Conservation (phyloP, 2,329 filamentous ascomycete species). For the Arthrobotrys megalospora region DNA sequence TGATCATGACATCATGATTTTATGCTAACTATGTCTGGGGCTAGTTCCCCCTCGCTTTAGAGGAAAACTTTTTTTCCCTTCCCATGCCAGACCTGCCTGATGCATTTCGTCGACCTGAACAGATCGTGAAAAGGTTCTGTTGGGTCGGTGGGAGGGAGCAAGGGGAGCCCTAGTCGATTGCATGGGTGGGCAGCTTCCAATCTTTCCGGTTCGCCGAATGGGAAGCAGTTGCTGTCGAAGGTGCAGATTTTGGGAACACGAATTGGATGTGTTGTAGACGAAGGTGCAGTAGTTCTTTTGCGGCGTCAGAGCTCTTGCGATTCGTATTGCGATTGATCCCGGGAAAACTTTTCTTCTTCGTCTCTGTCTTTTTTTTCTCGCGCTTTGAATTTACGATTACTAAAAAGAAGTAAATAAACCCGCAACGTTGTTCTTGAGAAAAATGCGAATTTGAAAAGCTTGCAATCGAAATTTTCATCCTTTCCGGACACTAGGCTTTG, state of each 20-base stretch:
- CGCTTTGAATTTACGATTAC: constrained; percentile 16
- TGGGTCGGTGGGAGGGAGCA: constrained; percentile 13
- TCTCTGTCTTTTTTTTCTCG: neutral
- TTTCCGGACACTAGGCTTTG: neutral
- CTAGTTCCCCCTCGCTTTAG: neutral
- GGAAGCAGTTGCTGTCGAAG: constrained; percentile 35
- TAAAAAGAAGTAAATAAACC: neutral
- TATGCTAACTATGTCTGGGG: neutral
- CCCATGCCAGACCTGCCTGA: constrained; percentile 27
- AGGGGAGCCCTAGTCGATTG: constrained; percentile 16
- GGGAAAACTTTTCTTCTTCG: neutral
- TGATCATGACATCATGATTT: constrained; percentile 40
- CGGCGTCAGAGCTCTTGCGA: constrained; percentile 7
- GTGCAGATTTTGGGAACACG: constrained; percentile 31
- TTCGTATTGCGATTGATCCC: constrained; percentile 22
- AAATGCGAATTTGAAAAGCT: neutral
- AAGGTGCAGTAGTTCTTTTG: constrained; percentile 23
- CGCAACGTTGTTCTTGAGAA: neutral
- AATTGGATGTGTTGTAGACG: constrained; percentile 33
- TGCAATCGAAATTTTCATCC: neutral
- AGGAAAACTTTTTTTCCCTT: constrained; percentile 2
- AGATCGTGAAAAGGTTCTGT: constrained; percentile 22
- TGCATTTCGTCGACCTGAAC: constrained; percentile 7
- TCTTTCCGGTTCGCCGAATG: constrained; percentile 58
- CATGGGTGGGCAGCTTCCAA: constrained; percentile 39